Conservation (phyloP, 352 stramenopile genomes). For the Phytophthora capsici region DNA sequence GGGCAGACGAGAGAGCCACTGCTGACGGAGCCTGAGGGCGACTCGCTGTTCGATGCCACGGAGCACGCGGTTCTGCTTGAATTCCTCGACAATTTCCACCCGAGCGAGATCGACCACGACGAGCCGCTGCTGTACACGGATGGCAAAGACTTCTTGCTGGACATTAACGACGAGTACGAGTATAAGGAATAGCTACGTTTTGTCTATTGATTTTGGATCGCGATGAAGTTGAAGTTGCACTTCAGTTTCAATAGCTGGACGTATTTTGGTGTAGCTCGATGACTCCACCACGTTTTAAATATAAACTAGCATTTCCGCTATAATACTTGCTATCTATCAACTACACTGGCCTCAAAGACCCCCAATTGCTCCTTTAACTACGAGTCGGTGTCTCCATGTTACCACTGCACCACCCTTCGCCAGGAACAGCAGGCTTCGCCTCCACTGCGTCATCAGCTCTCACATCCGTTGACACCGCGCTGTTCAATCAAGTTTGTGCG, state of each 20-base stretch:
- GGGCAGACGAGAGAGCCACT: constrained; percentile 9
- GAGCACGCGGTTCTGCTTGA: constrained; percentile 27
- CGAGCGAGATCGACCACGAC: constrained; percentile 26
- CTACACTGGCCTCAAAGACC: not conserved
- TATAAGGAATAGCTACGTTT: not conserved
- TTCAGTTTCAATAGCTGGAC: not conserved
- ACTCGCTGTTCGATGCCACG: constrained; percentile 1
- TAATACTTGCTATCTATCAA: not conserved
- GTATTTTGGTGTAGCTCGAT: constrained; percentile 1
- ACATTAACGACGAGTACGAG: not conserved
- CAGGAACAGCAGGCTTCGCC: not conserved
- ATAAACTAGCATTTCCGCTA: constrained; percentile 3
- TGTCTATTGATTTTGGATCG: not conserved
- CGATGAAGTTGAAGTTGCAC: constrained; percentile 11
- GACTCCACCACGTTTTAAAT: not conserved
- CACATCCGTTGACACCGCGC: constrained; percentile 7
- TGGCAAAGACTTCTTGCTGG: constrained; percentile 8
- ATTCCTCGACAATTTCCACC: constrained; percentile 33
- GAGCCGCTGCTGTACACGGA: constrained; percentile 22
- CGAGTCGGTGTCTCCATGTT: not conserved
- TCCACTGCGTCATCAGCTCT: not conserved
- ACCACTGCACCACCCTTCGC: not conserved
- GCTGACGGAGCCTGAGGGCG: constrained; percentile 7
- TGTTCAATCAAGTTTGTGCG: constrained; percentile 27
- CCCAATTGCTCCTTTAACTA: not conserved